These are phyloP conservation scores for Trichocladium uniseriatum DNA, from an alignment of 495 filamentous ascomycete genomes.

Conservation along the genomic window DNA sequence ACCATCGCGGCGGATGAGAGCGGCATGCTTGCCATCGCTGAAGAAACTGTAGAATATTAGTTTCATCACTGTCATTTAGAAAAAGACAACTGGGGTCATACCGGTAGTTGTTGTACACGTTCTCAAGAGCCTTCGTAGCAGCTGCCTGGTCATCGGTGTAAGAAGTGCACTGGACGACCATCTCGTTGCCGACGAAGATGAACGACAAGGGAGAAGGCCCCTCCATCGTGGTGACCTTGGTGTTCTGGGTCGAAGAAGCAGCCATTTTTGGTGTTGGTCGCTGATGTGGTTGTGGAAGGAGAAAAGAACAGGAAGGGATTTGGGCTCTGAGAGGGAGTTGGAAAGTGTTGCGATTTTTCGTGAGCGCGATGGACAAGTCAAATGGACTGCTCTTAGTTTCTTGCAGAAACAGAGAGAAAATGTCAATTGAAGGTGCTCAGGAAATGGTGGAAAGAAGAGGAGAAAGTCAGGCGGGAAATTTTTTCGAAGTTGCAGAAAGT, in stretches of 20 bases:
- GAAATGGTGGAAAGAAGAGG: no score
- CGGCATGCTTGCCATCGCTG: conserved; percentile 5
- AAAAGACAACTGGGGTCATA: not conserved
- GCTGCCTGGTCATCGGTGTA: not conserved
- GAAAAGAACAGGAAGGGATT: not conserved
- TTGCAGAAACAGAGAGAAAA: no score
- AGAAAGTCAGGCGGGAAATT: no score
- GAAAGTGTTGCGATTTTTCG: no score
- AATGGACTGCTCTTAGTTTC: no score
- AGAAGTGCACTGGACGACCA: conserved; percentile 8
- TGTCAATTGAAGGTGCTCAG: no score
- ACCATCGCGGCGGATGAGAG: conserved; percentile 1
- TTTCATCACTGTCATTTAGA: no score
- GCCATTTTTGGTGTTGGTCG: not conserved
- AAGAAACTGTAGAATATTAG: not conserved
- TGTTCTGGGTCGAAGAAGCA: not conserved
- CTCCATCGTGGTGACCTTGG: not conserved
- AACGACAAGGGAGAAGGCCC: conserved; percentile 1
- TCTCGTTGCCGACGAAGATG: conserved; percentile 8
- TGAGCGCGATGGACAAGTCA: no score
- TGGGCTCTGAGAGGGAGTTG: not conserved
- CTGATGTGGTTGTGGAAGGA: not conserved
- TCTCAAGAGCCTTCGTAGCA: not conserved
- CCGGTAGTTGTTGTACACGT: conserved; percentile 3
- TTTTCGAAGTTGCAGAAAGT: no score